Base-by-base conservation (phyloP, 1,139 yeast genomes). In the Barnettozyma hawaiiensis region DNA sequence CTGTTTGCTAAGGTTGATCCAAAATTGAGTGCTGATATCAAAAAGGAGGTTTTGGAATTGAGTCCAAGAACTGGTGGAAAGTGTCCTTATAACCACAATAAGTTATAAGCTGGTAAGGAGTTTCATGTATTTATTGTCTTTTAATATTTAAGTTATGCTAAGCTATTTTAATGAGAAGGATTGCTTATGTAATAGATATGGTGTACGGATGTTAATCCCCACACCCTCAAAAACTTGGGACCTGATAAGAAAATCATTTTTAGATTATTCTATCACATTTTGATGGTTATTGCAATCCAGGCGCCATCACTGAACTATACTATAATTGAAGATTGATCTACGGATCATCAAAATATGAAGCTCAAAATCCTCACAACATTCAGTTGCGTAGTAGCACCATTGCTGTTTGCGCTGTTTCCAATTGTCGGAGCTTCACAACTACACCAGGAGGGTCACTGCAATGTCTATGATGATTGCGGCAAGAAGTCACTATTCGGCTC, bases 401-500 rank as follows among this genome's bases (percentile, higher is more conserved):
- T 22, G 37, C 29, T 34, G 20, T 15, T 34, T 22, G 8, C 37
- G 37, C 29, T 34, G 20, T 15, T 34, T 22, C n/a, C 37, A 15
- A 23, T 15, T 14, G 21, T 19, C 11, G 14, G 19, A 12, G 28
- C 28, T 3, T 23, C 45, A 31, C 22, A 23, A 14, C 26, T 20
- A 14, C 46, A 44, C 14, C 16, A 40, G 11, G 40, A 37, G 2
- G 57, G 55, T 1, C 45, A 46, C 20, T 56, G 60, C 37, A 42
- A 67, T 4, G 52, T 65, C 41, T 65, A 62, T 43, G 67, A 58
- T 31, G 59, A 52, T 19, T 86, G 97, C 60, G 97, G 97, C 7
- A 85, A 85, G 61, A 78, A 76, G 51, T 75, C 90, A 2, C 60
- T 85, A 18, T 89, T 90, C 63, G 97, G 97, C 0, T 64, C 77